Conservation (phyloP, 1,284 basidiomycete species). For the Neotropicomus parvogracilis region DNA sequence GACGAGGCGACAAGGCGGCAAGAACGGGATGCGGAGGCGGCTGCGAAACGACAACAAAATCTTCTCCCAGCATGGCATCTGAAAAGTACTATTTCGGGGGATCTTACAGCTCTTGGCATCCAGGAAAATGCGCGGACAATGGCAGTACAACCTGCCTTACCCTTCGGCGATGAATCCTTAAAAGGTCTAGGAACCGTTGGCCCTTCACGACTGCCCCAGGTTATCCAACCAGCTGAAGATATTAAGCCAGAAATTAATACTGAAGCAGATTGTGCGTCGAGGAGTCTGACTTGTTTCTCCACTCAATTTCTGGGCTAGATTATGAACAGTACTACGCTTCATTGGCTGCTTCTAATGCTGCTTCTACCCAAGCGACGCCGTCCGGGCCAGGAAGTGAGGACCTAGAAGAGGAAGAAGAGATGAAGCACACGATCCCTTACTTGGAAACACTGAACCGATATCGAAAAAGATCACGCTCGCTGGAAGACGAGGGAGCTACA, state of each 20-base stretch:
- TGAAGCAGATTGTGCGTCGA: constrained; percentile 59
- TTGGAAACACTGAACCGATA: constrained; percentile 66
- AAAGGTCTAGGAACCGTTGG: constrained; percentile 59
- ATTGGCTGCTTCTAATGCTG: constrained; percentile 57
- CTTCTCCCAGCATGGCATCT: constrained; percentile 91
- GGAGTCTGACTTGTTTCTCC: neutral
- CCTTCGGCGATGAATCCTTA: constrained; percentile 65
- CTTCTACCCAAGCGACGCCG: constrained; percentile 57
- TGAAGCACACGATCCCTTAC: constrained; percentile 60
- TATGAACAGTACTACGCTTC: constrained; percentile 79
- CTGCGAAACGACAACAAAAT: constrained; percentile 84
- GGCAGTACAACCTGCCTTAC: constrained; percentile 32
- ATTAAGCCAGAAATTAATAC: constrained; percentile 55
- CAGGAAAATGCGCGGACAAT: constrained; percentile 56
- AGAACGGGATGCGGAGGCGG: constrained; percentile 68
- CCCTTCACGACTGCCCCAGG: constrained; percentile 30
- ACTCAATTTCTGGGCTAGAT: constrained; percentile 39
- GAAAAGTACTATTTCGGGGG: constrained; percentile 90
- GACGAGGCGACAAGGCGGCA: constrained; percentile 66
- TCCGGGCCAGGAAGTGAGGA: constrained; percentile 48
- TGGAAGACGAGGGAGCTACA: constrained; percentile 49
- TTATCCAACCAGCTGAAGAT: constrained; percentile 37
- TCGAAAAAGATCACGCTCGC: constrained; percentile 66
- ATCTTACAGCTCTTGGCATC: constrained; percentile 83
- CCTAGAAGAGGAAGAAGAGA: constrained; percentile 63